phyloP scores from a whole-genome alignment of 495 filamentous ascomycete genomes.

The Polyplosphaeria fusca region DNA sequence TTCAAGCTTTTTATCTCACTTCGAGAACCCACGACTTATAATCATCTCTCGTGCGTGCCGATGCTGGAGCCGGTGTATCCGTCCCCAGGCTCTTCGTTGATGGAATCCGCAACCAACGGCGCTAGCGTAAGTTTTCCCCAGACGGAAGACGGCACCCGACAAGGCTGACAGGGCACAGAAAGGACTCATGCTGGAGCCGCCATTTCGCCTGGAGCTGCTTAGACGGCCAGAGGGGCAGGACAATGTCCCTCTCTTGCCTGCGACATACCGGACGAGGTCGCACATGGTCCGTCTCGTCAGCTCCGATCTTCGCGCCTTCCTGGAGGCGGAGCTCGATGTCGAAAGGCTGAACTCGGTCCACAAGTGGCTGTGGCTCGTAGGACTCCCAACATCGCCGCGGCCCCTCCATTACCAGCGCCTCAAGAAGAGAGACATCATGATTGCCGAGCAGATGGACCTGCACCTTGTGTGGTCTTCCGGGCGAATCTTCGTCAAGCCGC shows the following conservation, averaged over 20 bases:
- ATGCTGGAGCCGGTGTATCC: too few relatives aligned
- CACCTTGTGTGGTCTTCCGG: constrained; percentile 57
- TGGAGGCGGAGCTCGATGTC: constrained; percentile 23
- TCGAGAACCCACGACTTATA: too few relatives aligned
- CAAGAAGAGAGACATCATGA: constrained; percentile 44
- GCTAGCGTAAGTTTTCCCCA: too few relatives aligned
- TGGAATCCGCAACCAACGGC: too few relatives aligned
- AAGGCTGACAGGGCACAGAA: constrained; percentile 13
- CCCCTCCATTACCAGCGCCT: constrained; percentile 49
- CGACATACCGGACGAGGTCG: constrained; percentile 9
- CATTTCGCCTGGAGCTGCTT: constrained; percentile 9
- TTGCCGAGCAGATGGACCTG: constrained; percentile 49
- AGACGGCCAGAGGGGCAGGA: neutral
- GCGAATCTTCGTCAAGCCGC: constrained; percentile 56
- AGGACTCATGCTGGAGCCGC: constrained; percentile 5
- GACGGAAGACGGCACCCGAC: too few relatives aligned
- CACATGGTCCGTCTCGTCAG: constrained; percentile 12
- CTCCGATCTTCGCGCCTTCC: constrained; percentile 8
- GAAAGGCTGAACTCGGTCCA: constrained; percentile 25
- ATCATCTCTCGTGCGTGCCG: too few relatives aligned
- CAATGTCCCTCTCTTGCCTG: constrained; percentile 7
- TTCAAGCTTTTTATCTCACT: too few relatives aligned
- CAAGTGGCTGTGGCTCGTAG: constrained; percentile 48
- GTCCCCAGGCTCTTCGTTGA: too few relatives aligned
- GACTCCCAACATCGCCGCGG: constrained; percentile 47